Evolutionary conservation across 2,329 filamentous ascomycete species (phyloP), one percentile per base, ranked within the genome.

Genomic region (Cordyceps cicadae): DNA sequence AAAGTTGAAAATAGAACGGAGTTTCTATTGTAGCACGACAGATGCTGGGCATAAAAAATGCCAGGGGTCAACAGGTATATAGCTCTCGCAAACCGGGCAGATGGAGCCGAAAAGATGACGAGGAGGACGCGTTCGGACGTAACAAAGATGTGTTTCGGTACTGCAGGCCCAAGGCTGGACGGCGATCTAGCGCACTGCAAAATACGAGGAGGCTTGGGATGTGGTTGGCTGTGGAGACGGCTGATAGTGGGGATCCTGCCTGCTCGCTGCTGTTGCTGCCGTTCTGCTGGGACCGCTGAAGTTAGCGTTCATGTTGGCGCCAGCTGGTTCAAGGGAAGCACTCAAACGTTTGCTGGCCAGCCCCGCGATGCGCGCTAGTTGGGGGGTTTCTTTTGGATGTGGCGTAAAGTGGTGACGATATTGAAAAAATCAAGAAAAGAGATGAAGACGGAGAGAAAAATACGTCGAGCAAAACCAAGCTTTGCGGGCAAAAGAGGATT

Each of bases 161-260:
- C 29, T 50, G 26, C 37, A 54, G 32, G 60, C 32, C 48, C 53
- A 37, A 62, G 48, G 37, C 54, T 52, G 43, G 46, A 54, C 2
- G 37, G 46, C 49, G 49, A 62, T 58, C 54, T 49, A 24, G 29
- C 15, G 32, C 15, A n/a, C 24, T 50, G 45, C 29, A 55, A 54
- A 63, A 62, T 62, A 61, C 60, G 59, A 63, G 54, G 62, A 62
- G 54, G 62, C 62, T 59, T 54, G 54, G 41, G 57, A 59, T 51
- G 60, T 55, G 60, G 60, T 62, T 62, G 56, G 56, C 39, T 53
- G 56, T 59, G 56, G 56, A 59, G 48, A 49, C 45, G 15, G 43
- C 46, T 53, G 56, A 53, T 52, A 37, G 56, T 37, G 48, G 56
- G 21, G 39, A n/a, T 24, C 24, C 24, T 24, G 24, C 37, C 26